Conservation (phyloP, 129 eudicot species). For the Smallanthus sonchifolius region DNA sequence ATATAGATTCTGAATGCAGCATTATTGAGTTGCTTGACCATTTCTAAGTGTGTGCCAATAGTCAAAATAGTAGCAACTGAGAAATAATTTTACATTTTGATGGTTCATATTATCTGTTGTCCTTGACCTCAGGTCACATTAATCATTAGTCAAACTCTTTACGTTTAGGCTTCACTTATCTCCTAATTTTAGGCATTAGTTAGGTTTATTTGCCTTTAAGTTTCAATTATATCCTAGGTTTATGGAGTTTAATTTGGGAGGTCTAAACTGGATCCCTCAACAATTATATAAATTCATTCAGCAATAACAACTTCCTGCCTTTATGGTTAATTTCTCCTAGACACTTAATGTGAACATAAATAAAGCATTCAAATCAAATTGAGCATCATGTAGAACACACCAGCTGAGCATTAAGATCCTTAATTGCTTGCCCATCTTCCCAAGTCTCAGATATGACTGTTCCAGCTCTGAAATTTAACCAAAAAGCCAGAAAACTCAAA, state of each 20-base stretch:
- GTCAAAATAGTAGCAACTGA: not conserved
- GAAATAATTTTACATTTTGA: not conserved
- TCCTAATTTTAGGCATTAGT: not conserved
- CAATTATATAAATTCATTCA: not conserved
- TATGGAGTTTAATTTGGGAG: not conserved
- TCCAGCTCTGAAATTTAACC: constrained; percentile 70
- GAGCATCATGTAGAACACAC: constrained; percentile 41
- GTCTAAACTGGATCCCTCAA: not conserved
- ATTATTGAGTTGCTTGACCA: constrained; percentile 11
- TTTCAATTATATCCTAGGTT: constrained; percentile 1
- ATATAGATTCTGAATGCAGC: not conserved
- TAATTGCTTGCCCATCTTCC: constrained; percentile 98
- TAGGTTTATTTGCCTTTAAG: not conserved
- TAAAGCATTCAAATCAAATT: constrained; percentile 20
- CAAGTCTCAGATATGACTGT: constrained; percentile 98
- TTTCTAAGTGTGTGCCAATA: not conserved
- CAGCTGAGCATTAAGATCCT: constrained; percentile 81
- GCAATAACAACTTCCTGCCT: not conserved
- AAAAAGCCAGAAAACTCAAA: not conserved
- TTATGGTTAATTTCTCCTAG: constrained; percentile 1
- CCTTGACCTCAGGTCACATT: not conserved
- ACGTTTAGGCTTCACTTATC: not conserved
- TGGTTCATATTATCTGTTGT: not conserved
- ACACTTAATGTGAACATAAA: not conserved
- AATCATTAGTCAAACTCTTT: not conserved